phyloP scores from a whole-genome alignment of 2,329 filamentous ascomycete genomes.

The Microsporum audouinii region DNA sequence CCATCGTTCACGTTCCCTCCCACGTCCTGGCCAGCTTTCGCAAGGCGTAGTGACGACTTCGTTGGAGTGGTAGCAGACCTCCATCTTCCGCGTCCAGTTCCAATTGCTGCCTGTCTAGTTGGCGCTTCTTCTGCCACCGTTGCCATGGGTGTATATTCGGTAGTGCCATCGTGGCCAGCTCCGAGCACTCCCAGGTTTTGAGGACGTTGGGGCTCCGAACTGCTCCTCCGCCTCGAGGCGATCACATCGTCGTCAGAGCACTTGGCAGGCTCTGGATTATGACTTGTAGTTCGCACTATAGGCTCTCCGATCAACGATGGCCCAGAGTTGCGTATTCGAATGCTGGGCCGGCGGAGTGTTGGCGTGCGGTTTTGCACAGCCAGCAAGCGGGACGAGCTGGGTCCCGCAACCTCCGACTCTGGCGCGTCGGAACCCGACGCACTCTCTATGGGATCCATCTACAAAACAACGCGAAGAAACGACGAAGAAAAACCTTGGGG shows the following conservation, averaged over 20 bases:
- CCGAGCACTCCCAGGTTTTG: conserved; percentile 23
- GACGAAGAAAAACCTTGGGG: neutral
- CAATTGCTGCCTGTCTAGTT: neutral
- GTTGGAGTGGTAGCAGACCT: conserved; percentile 5
- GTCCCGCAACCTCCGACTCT: neutral
- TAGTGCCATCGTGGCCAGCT: conserved; percentile 16
- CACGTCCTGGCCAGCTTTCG: conserved; percentile 24
- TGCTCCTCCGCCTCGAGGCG: conserved; percentile 29
- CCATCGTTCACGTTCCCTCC: conserved; percentile 16
- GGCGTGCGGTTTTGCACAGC: neutral
- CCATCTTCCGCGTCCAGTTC: neutral
- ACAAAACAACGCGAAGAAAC: neutral
- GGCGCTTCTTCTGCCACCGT: conserved; percentile 26
- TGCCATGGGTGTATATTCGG: conserved; percentile 20
- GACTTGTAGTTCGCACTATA: neutral
- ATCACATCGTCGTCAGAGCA: neutral
- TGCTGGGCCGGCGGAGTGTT: conserved; percentile 14
- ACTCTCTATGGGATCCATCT: neutral
- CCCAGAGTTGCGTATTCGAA: conserved; percentile 10
- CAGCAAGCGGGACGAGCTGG: neutral
- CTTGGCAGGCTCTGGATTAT: neutral
- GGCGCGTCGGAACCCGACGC: neutral
- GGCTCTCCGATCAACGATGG: neutral
- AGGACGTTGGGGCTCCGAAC: conserved; percentile 29
- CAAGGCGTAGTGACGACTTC: conserved; percentile 4